Conservation (phyloP, 495 filamentous ascomycete species). For the Daldinia grandis region DNA sequence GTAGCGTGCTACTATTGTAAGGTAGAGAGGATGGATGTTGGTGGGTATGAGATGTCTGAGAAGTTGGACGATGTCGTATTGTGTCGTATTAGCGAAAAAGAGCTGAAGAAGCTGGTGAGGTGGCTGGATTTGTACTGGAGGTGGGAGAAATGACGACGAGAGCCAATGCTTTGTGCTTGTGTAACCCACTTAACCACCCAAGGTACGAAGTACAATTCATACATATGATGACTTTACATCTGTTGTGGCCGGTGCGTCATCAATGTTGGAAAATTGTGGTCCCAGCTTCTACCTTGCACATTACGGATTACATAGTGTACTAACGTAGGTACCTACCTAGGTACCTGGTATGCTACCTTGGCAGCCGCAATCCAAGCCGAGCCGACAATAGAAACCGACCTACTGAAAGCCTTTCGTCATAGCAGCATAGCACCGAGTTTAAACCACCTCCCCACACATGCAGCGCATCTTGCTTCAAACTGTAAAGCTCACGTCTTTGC, state of each 20-base stretch:
- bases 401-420: conserved; percentile 2
- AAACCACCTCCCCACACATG: neutral
- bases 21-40: neutral
- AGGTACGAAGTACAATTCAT: conserved; percentile 8
- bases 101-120: conserved; percentile 38
- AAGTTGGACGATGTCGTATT: neutral
- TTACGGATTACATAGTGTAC: neutral
- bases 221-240: neutral
- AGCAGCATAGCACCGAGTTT: neutral
- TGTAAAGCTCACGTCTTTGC: neutral
- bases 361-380: neutral
- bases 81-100: conserved; percentile 29
- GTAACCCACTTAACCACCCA: neutral
- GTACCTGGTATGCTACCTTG: neutral
- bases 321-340: neutral
- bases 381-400: neutral
- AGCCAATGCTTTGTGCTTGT: conserved; percentile 22
- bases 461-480: neutral
- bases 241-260: conserved; percentile 37
- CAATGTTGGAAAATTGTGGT: neutral
- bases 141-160: conserved; percentile 40
- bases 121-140: conserved; percentile 42
- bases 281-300: conserved; percentile 26
- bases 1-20: conserved; percentile 21
- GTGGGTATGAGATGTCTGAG: neutral